A percentile compares a stretch with the other conserved stretches of the same genome.
Conservation (phyloP, 495 filamentous ascomycete genomes). For the Apiosordaria backusii region DNA sequence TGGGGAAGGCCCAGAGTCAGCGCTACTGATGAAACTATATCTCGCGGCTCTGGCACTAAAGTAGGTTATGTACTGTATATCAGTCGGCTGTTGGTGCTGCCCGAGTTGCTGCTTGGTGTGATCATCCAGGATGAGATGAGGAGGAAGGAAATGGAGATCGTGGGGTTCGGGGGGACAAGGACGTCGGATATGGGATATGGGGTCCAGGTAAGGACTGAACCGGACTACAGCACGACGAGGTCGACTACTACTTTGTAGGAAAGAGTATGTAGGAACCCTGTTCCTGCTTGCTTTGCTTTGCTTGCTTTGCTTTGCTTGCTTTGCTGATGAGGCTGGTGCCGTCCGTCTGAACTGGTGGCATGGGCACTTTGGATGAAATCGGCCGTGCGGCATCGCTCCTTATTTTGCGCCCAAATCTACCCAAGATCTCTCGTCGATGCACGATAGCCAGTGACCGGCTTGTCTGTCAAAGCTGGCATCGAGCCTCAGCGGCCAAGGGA, state of each 20-base stretch:
- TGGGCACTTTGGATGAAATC: constrained; percentile 19
- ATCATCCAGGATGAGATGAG: constrained; percentile 5
- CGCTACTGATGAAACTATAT: neutral
- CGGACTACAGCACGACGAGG: neutral
- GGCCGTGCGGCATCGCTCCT: constrained; percentile 12
- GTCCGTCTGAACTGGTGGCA: constrained; percentile 6
- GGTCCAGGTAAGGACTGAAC: neutral
- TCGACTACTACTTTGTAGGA: neutral
- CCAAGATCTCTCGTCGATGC: constrained; percentile 17
- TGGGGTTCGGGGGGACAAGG: constrained; percentile 23
- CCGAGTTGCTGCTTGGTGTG: neutral
- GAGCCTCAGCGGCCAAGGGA: constrained; percentile 3
- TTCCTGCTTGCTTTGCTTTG: neutral
- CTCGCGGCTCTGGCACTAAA: constrained; percentile 1
- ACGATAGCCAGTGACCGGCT: constrained; percentile 14
- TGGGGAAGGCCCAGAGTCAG: constrained; percentile 3
- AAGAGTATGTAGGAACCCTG: neutral
- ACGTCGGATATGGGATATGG: constrained; percentile 27
- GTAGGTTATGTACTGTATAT: no score
- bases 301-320: neutral
- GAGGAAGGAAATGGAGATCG: constrained; percentile 15
- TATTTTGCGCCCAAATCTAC: constrained; percentile 25
- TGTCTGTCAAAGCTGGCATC: neutral
- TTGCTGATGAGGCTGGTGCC: neutral
- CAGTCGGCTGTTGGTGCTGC: neutral